Conservation (phyloP, 2,329 filamentous ascomycete species). For the Didymosphaeria variabile region DNA sequence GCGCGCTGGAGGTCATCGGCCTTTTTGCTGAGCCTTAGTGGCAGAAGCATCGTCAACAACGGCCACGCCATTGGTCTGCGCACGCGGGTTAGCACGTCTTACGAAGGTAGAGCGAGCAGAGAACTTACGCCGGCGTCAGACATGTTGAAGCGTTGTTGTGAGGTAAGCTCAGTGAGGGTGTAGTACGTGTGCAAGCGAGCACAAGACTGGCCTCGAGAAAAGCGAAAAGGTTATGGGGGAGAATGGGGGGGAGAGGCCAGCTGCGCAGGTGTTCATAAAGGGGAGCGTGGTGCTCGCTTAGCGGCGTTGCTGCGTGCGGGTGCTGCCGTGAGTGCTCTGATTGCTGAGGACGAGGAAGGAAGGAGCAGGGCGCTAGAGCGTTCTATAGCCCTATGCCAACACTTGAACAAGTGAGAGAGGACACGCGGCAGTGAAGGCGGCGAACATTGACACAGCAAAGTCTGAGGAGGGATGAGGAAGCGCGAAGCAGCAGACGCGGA, state of each 20-base stretch:
- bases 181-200: not conserved
- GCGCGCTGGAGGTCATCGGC: conserved; percentile 36
- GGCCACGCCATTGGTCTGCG: conserved; percentile 16
- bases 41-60: conserved; percentile 26
- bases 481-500: not conserved
- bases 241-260: not conserved
- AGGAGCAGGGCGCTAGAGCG: conserved; percentile 7
- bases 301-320: not conserved
- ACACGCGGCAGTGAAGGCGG: not conserved
- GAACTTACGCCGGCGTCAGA: conserved; percentile 25
- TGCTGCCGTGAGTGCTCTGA: not conserved
- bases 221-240: not conserved
- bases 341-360: not conserved
- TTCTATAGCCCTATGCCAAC: not conserved
- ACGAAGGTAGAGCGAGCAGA: not conserved
- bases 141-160: conserved; percentile 24
- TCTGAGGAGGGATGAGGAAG: not conserved
- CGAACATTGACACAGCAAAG: not conserved
- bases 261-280: conserved; percentile 7
- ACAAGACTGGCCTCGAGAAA: conserved; percentile 24
- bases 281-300: conserved; percentile 5
- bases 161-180: not conserved
- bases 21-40: conserved; percentile 31
- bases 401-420: not conserved
- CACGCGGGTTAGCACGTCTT: not conserved